Evolutionary conservation across 495 filamentous ascomycete species (phyloP).

Genomic region (Hyaloscypha hepaticicola): DNA sequence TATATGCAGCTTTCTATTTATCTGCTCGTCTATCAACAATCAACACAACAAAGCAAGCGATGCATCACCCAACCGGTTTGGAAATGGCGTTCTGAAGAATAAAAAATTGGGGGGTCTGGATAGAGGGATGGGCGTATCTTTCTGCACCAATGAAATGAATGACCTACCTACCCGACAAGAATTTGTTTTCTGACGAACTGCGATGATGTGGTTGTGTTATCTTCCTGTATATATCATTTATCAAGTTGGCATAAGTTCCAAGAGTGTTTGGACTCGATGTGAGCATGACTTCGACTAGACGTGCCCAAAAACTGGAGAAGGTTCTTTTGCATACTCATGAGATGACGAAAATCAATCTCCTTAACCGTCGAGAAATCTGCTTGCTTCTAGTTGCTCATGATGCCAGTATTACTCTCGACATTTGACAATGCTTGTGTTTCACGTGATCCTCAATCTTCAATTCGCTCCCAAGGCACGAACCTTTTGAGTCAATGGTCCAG

Average conservation of each 20-base stretch:
- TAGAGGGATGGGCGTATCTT: neutral
- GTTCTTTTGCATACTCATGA: no score
- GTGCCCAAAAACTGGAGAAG: no score
- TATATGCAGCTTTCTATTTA: conserved; percentile 8
- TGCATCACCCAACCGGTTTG: conserved; percentile 22
- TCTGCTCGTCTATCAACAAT: conserved; percentile 2
- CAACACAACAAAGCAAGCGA: conserved; percentile 5
- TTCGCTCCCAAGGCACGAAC: no score
- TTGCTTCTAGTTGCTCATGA: no score
- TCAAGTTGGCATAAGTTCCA: neutral
- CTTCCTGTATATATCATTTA: conserved; percentile 4
- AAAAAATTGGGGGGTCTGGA: neutral
- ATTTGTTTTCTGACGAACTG: conserved; percentile 8
- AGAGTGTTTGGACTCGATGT: no score
- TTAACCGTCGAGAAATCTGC: no score
- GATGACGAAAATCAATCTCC: no score
- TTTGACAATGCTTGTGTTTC: no score
- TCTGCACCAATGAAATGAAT: neutral
- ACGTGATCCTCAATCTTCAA: no score
- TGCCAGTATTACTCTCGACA: no score
- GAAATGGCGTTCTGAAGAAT: conserved; percentile 21
- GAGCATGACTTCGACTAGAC: no score
- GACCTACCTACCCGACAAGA: neutral
- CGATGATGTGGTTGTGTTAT: conserved; percentile 4
- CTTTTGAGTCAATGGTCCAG: no score